Evolutionary conservation across 805 yeast genomes (phyloP).

Genomic region (Candida odintsovae): DNA sequence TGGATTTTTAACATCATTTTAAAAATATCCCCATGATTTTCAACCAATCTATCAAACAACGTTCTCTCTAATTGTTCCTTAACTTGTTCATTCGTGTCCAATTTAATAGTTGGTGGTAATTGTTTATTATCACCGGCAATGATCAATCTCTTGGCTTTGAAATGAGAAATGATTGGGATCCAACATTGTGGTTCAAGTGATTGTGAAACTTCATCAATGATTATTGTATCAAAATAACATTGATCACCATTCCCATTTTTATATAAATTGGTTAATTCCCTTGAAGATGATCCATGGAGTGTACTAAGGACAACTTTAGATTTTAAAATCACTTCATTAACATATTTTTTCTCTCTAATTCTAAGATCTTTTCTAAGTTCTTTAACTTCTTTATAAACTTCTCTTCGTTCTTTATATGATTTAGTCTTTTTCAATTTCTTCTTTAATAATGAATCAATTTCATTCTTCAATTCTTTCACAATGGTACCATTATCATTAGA

Average conservation of each 20-base stretch:
- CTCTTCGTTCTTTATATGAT: constrained; percentile 56
- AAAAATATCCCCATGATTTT: constrained; percentile 39
- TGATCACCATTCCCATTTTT: constrained; percentile 22
- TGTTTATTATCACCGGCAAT: constrained; percentile 94
- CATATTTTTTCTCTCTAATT: constrained; percentile 56
- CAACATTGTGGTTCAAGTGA: constrained; percentile 93
- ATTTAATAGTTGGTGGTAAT: constrained; percentile 83
- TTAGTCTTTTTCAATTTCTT: constrained; percentile 54
- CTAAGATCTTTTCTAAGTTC: constrained; percentile 64
- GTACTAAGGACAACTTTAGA: constrained; percentile 77
- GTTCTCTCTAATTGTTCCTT: constrained; percentile 53
- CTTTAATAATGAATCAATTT: constrained; percentile 54
- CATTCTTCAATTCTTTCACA: constrained; percentile 60
- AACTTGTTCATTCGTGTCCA: constrained; percentile 35
- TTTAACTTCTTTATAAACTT: constrained; percentile 64
- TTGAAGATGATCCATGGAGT: constrained; percentile 80
- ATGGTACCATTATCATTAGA: constrained; percentile 53
- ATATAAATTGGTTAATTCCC: constrained; percentile 55
- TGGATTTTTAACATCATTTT: constrained; percentile 66
- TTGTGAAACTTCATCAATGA: constrained; percentile 95
- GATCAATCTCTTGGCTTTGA: constrained; percentile 47
- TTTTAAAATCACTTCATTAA: constrained; percentile 48
- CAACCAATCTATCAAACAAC: constrained; percentile 72
- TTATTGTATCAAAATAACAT: constrained; percentile 64
- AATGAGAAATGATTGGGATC: constrained; percentile 79